Percentiles rank a stretch among this genome's conserved stretches.
These are phyloP conservation scores for Globisporangium okanoganense DNA, from an alignment of 352 stramenopile genomes.

Conservation along the genomic window DNA sequence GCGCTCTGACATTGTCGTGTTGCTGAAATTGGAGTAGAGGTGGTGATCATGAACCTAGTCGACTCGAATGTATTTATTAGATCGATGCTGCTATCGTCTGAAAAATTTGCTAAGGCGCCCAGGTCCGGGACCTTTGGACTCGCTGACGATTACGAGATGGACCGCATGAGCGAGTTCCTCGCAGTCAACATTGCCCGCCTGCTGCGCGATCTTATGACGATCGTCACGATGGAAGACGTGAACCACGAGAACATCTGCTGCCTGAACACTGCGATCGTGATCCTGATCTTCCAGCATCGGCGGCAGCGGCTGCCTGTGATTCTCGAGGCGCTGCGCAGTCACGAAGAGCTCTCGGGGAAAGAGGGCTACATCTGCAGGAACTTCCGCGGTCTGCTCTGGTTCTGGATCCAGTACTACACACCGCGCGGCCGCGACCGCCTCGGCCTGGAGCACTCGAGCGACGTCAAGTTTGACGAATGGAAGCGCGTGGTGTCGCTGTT, in stretches of 20 bases:
- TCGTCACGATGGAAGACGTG: conserved; percentile 93
- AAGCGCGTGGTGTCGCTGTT: conserved; percentile 86
- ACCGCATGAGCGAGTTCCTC: conserved; percentile 87
- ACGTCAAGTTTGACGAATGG: conserved; percentile 95
- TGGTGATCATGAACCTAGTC: conserved; percentile 93
- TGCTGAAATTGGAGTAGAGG: conserved; percentile 44
- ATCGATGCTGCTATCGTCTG: conserved; percentile 83
- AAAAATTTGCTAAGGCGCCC: conserved; percentile 58
- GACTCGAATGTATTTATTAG: conserved; percentile 97
- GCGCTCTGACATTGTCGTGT: conserved; percentile 6
- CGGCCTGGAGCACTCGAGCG: conserved; percentile 93
- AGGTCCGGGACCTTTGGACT: conserved; percentile 35
- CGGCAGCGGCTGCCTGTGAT: conserved; percentile 74
- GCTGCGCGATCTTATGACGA: conserved; percentile 93
- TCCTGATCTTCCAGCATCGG: conserved; percentile 93
- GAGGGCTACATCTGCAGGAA: conserved; percentile 79
- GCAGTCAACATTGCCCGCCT: conserved; percentile 85
- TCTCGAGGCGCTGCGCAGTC: conserved; percentile 56
- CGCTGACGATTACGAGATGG: conserved; percentile 56
- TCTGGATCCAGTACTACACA: conserved; percentile 96
- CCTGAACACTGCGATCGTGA: conserved; percentile 95
- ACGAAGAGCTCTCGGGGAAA: conserved; percentile 63
- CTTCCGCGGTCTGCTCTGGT: conserved; percentile 93
- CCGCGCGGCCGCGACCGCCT: conserved; percentile 91
- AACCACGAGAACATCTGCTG: conserved; percentile 99